These are phyloP conservation scores for Lasiodiplodia citricola DNA, from an alignment of 2,329 filamentous ascomycete species.

Conservation along the genomic window DNA sequence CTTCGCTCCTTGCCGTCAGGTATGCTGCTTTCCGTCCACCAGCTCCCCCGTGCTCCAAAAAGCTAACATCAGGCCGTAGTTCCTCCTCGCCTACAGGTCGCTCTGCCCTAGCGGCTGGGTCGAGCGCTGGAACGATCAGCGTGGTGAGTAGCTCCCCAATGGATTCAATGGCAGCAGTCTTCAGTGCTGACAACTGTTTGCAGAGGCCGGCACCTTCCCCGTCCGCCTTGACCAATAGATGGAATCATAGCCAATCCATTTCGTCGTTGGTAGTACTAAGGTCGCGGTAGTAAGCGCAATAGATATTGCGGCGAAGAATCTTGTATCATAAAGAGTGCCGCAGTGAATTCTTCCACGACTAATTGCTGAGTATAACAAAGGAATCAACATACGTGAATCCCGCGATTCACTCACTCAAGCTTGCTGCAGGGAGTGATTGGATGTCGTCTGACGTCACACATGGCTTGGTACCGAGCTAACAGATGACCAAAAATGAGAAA, in stretches of 20 bases:
- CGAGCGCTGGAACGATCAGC: constrained; percentile 95
- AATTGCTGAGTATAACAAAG: not conserved
- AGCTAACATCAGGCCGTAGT: constrained; percentile 59
- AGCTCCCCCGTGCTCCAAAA: not conserved
- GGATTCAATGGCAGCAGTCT: not conserved
- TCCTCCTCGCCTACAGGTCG: constrained; percentile 94
- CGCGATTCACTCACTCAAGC: not conserved
- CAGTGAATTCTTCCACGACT: constrained; percentile 6
- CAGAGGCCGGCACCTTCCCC: constrained; percentile 30
- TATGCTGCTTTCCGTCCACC: constrained; percentile 50
- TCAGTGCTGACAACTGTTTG: not conserved
- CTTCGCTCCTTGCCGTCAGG: constrained; percentile 95
- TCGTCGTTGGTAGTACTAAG: constrained; percentile 17
- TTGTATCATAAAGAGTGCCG: constrained; percentile 21
- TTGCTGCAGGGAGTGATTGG: not conserved
- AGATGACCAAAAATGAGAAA: not conserved
- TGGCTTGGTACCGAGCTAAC: not conserved
- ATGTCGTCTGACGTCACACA: not conserved
- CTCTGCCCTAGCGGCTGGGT: constrained; percentile 96
- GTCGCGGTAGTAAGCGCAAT: constrained; percentile 17
- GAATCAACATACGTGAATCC: not conserved
- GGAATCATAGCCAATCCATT: not conserved
- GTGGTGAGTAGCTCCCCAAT: constrained; percentile 65
- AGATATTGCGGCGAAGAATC: constrained; percentile 19
- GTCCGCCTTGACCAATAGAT: constrained; percentile 29